These are phyloP conservation scores for Penicillium tannophilum DNA, from an alignment of 495 filamentous ascomycete genomes.

Conservation along the genomic window DNA sequence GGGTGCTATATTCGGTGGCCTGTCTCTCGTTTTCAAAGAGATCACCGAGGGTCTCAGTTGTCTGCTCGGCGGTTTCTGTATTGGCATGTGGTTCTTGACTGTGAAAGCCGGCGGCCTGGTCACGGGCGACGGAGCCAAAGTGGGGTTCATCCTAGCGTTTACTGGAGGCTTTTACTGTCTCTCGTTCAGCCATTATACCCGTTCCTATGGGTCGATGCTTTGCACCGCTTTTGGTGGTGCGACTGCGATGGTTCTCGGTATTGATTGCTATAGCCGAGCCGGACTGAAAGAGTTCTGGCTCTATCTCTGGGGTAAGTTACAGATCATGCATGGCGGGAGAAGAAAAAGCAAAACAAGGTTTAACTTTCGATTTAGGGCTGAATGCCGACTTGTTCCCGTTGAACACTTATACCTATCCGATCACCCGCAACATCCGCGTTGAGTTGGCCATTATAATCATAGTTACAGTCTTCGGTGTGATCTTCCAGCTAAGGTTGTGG, in stretches of 20 bases:
- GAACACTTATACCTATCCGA: constrained; percentile 72
- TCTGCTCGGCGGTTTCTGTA: constrained; percentile 81
- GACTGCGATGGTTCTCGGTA: constrained; percentile 75
- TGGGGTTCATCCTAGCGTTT: constrained; percentile 75
- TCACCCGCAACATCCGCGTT: constrained; percentile 83
- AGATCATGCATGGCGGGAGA: background rate
- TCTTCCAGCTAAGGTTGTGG: constrained; percentile 88
- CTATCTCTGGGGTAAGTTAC: constrained; percentile 77
- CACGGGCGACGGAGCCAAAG: constrained; percentile 57
- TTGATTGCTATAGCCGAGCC: constrained; percentile 88
- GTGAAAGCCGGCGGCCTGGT: constrained; percentile 78
- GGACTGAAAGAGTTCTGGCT: constrained; percentile 96
- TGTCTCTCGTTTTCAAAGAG: constrained; percentile 79
- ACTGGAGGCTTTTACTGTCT: constrained; percentile 65
- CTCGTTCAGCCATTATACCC: constrained; percentile 78
- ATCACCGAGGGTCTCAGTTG: constrained; percentile 86
- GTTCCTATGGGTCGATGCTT: constrained; percentile 73
- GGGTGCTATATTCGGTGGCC: constrained; percentile 73
- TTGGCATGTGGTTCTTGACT: constrained; percentile 89
- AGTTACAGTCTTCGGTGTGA: constrained; percentile 69
- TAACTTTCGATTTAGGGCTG: constrained; percentile 51
- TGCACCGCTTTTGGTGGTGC: constrained; percentile 80
- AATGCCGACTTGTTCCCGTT: constrained; percentile 81
- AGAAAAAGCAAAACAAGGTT: background rate
- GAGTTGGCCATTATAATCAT: constrained; percentile 81